phyloP scores from a whole-genome alignment of 2,329 filamentous ascomycete species.

The Leptoxyphium fumago region DNA sequence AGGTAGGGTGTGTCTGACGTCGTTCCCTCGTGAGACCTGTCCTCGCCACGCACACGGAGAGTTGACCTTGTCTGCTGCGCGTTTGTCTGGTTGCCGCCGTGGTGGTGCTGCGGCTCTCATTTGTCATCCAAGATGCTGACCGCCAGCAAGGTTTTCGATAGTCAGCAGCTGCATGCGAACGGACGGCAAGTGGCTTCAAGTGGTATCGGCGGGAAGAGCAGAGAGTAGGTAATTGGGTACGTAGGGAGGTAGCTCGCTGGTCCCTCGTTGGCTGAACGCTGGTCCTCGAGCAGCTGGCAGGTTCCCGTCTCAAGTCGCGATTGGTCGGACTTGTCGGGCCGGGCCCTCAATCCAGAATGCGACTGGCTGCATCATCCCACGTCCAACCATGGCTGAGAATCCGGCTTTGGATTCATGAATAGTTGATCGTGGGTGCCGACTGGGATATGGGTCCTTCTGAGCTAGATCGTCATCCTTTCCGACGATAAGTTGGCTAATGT shows the following conservation, averaged over 20 bases:
- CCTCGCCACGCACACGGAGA: neutral
- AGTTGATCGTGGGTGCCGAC: too few species aligned
- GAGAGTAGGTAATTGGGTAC: constrained; percentile 25
- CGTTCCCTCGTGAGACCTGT: too few species aligned
- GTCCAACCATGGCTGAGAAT: too few species aligned
- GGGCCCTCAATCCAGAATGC: too few species aligned
- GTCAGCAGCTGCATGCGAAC: neutral
- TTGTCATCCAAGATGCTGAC: neutral
- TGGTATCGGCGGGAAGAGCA: neutral
- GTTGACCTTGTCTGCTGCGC: neutral
- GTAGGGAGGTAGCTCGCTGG: constrained; percentile 20
- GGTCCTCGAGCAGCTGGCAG: constrained; percentile 18
- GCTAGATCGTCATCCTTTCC: too few species aligned
- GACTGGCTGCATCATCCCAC: too few species aligned
- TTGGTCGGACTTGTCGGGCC: too few species aligned
- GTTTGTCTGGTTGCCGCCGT: neutral
- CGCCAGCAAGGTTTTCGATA: neutral
- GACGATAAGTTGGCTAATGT: too few species aligned
- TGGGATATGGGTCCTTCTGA: too few species aligned
- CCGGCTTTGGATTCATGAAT: too few species aligned
- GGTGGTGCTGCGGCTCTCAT: neutral
- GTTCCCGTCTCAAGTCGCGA: too few species aligned
- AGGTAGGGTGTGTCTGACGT: too few species aligned
- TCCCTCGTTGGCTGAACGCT: constrained; percentile 15
- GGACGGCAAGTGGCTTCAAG: neutral